Evolutionary conservation across 371 early-diverging fungal genomes (phyloP).

Genomic region (Agmasoma carcini): DNA sequence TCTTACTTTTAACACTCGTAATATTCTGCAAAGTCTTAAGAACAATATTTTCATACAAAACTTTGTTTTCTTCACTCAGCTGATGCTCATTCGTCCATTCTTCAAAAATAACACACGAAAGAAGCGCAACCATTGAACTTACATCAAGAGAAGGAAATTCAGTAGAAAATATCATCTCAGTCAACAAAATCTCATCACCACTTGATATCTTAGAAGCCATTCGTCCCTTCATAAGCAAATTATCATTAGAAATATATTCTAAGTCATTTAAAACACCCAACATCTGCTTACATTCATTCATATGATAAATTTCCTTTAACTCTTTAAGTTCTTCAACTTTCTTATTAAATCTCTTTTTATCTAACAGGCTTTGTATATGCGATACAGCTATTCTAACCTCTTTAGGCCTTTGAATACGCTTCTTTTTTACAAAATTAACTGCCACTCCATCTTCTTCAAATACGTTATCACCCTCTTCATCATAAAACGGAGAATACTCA

Average conservation of each 20-base stretch:
- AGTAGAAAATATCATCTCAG: constrained; percentile 94
- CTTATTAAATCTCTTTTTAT: constrained; percentile 31
- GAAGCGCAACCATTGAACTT: constrained; percentile 70
- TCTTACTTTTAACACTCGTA: constrained; percentile 67
- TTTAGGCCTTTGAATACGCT: too few species aligned
- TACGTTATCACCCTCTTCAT: too few species aligned
- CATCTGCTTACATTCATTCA: constrained; percentile 54
- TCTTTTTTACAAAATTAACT: too few species aligned
- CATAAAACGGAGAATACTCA: too few species aligned
- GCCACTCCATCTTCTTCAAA: too few species aligned
- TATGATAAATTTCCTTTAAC: constrained; percentile 46
- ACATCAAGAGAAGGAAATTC: constrained; percentile 76
- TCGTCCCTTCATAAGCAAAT: constrained; percentile 73
- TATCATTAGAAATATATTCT: constrained; percentile 44
- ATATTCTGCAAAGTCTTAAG: constrained; percentile 71
- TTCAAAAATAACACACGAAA: constrained; percentile 80
- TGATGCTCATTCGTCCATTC: constrained; percentile 58
- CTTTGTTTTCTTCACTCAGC: constrained; percentile 62
- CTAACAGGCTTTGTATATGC: constrained; percentile 23
- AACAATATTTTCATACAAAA: constrained; percentile 61
- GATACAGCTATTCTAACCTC: constrained; percentile 28
- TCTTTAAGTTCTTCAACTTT: constrained; percentile 29
- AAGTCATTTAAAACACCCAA: constrained; percentile 49
- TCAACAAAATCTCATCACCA: constrained; percentile 85
- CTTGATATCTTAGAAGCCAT: constrained; percentile 95